Base-by-base conservation (phyloP, 495 filamentous ascomycete species). In the Talaromyces trachyspermus region DNA sequence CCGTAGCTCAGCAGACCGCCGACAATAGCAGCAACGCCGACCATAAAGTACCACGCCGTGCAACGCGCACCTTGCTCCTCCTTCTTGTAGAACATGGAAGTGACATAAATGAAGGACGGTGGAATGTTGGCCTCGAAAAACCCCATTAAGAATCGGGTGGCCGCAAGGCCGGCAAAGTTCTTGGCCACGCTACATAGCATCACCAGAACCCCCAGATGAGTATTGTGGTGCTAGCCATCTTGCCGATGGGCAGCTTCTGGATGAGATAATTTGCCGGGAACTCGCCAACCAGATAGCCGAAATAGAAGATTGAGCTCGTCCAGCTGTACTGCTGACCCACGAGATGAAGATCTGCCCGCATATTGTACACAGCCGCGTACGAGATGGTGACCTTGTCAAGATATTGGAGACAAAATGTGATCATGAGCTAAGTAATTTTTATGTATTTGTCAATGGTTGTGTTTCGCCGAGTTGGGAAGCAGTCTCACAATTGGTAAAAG, bases 51-150 rank as follows among this genome's bases (percentile, higher is more conserved):
- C 39, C 58, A 61, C 26, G 57, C 51, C 29, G 55, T 47, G 2
- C 42, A 36, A 24, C 50, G 18, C 4, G 33, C 23, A 9, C 42
- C 36, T 33, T 52, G 49, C 26, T 52, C 49, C 4, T 19, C 32
- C 20, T 46, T 46, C 2, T 20, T 51, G 32, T 51, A 51, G 75
- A 75, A 80, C 68, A 78, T 77, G 4, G 69, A 66, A 58, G 76
- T 76, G 24, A 79, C 64, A 2, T 81, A 62, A 1, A 80, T 67
- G 47, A 81, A 77, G 0, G 71, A 75, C 0, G 80, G 80, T 40
- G 77, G 78, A 2, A 78, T 66, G 3, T 68, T 67, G 0, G 75
- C 75, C 59, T 83, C 79, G 32, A 75, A 64, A 18, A 75, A 57
- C 3, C 75, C 78, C 2, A 79, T 64, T 14, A 80, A 59, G 52